phyloP scores from a whole-genome alignment of 371 early-diverging fungal species.

The Rhizopus arrhizus region DNA sequence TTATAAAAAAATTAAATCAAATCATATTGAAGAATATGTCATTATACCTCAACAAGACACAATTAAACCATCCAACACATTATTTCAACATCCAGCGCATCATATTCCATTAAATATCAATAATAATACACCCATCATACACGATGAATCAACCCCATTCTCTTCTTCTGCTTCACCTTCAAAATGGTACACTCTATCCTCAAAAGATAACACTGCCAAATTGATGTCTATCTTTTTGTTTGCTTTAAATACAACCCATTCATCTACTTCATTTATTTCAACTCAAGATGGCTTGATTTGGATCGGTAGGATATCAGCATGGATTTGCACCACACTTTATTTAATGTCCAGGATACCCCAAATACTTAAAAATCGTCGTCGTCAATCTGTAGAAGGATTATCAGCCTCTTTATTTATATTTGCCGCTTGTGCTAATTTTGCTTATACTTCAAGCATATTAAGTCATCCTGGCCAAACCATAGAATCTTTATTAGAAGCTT shows the following conservation, averaged over 20 bases:
- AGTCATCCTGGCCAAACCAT: conserved; percentile 45
- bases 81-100: conserved; percentile 44
- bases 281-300: conserved; percentile 16
- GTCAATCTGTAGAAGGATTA: conserved; percentile 68
- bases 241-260: conserved; percentile 2
- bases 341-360: conserved; percentile 72
- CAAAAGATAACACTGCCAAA: conserved; percentile 9
- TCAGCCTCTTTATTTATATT: conserved; percentile 68
- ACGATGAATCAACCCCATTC: conserved; percentile 40
- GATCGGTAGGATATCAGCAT: conserved; percentile 65
- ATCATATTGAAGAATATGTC: conserved; percentile 17
- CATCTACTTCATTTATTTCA: conserved; percentile 1
- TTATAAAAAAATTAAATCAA: conserved; percentile 32
- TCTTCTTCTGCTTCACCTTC: conserved; percentile 51
- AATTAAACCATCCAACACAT: conserved; percentile 11
- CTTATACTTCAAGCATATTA: conserved; percentile 65
- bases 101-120: conserved; percentile 39
- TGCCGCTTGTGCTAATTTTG: conserved; percentile 69
- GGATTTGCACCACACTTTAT: conserved; percentile 67
- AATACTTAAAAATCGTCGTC: conserved; percentile 56
- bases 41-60: conserved; percentile 26
- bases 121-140: background rate
- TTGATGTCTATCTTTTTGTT: conserved; percentile 20
- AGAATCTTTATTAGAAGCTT: conserved; percentile 33
- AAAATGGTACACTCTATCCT: conserved; percentile 48